Evolutionary conservation across 2,329 filamentous ascomycete species (phyloP).

Genomic region (Alternaria dauci): DNA sequence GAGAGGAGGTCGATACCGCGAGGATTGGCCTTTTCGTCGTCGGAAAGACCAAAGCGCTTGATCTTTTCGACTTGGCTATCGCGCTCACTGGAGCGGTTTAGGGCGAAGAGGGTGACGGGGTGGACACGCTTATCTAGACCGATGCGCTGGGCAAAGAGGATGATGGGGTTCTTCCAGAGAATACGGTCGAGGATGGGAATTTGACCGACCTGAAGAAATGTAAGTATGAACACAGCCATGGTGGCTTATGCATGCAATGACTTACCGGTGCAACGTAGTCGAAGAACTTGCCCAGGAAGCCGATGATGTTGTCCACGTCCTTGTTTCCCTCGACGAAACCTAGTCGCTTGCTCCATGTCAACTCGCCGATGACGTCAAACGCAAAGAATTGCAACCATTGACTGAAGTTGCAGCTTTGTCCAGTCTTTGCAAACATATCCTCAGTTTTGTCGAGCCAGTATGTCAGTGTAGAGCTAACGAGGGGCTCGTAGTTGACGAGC

Average conservation of each 20-base stretch:
- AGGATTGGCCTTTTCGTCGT: conserved; percentile 40
- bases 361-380: conserved; percentile 81
- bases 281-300: conserved; percentile 70
- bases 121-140: conserved; percentile 74
- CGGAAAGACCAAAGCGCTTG: conserved; percentile 52
- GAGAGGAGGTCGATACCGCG: conserved; percentile 68
- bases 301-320: conserved; percentile 78
- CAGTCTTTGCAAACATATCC: conserved; percentile 53
- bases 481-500: conserved; percentile 79
- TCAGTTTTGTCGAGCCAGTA: conserved; percentile 68
- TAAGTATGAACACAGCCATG: conserved; percentile 13
- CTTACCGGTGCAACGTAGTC: conserved; percentile 75
- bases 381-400: conserved; percentile 82
- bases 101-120: conserved; percentile 76
- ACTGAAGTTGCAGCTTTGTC: conserved; percentile 68
- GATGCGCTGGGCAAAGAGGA: conserved; percentile 71
- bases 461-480: conserved; percentile 77
- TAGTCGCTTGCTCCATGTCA: conserved; percentile 78
- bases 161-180: conserved; percentile 77
- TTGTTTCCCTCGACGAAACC: conserved; percentile 78
- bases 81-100: conserved; percentile 71
- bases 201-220: conserved; percentile 68
- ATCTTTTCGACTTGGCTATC: conserved; percentile 62
- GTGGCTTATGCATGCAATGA: neutral
- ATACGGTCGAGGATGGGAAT: conserved; percentile 75